Conservation (phyloP, 2,329 filamentous ascomycete species). For the Trichoderma oligosporum region DNA sequence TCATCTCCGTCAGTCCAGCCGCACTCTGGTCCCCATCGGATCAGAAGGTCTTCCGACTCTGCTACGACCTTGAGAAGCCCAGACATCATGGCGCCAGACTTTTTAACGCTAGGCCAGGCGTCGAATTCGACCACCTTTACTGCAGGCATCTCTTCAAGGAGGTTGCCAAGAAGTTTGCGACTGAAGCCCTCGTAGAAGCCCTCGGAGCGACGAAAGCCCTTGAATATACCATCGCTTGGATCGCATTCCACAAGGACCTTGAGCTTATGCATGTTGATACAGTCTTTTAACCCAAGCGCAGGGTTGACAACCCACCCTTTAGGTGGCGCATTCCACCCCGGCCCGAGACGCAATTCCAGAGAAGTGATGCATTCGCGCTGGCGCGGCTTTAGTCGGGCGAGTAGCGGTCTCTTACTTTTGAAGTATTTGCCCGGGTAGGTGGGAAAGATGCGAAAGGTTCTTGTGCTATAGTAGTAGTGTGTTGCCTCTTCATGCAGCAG, state of each 20-base stretch:
- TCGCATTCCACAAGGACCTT: conserved; percentile 70
- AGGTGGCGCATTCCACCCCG: conserved; percentile 68
- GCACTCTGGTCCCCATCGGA: conserved; percentile 65
- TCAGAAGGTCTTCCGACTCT: conserved; percentile 42
- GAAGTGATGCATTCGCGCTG: conserved; percentile 59
- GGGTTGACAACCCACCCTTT: conserved; percentile 65
- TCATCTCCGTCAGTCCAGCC: conserved; percentile 59
- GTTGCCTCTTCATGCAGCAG: conserved; percentile 61
- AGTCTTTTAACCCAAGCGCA: conserved; percentile 60
- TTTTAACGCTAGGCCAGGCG: conserved; percentile 62
- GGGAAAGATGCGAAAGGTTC: conserved; percentile 64
- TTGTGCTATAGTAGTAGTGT: conserved; percentile 61
- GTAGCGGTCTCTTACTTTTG: conserved; percentile 68
- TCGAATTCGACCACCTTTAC: conserved; percentile 64
- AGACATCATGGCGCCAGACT: conserved; percentile 60
- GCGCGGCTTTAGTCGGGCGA: conserved; percentile 59
- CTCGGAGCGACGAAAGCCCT: conserved; percentile 61
- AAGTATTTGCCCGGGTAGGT: conserved; percentile 62
- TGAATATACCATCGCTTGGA: conserved; percentile 63
- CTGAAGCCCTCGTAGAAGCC: conserved; percentile 70
- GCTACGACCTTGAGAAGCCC: conserved; percentile 53
- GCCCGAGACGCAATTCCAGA: conserved; percentile 67
- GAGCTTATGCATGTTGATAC: conserved; percentile 54
- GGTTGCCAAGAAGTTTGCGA: conserved; percentile 50
- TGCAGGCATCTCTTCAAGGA: conserved; percentile 55